phyloP scores from a whole-genome alignment of 2,329 filamentous ascomycete species.

The Xenoacremonium recifei region DNA sequence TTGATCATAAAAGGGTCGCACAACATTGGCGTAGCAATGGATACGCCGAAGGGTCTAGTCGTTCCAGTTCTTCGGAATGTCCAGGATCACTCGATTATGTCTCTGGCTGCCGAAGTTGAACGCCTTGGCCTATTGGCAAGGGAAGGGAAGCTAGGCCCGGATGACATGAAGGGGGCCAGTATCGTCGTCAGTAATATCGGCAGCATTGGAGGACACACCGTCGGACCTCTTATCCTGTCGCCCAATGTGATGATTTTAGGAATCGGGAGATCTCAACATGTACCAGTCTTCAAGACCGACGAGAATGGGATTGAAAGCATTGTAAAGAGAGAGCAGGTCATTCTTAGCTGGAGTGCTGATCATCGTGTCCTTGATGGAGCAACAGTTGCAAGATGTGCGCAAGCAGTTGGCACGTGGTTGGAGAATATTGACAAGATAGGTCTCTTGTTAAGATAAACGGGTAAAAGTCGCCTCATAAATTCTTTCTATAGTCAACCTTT shows the following conservation, averaged over 20 bases:
- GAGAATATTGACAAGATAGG: no score
- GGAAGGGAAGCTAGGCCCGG: constrained; percentile 1
- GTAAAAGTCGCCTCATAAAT: no score
- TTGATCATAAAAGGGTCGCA: constrained; percentile 3
- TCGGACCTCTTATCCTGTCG: constrained; percentile 3
- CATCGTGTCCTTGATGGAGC: constrained; percentile 5
- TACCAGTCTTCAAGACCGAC: constrained; percentile 1
- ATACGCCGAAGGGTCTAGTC: constrained; percentile 8
- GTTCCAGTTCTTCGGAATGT: constrained; percentile 9
- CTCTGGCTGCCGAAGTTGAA: constrained; percentile 2
- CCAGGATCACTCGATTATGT: constrained; percentile 5
- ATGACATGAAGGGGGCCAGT: constrained; percentile 5
- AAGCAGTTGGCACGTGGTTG: constrained; percentile 5
- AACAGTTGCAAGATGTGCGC: constrained; percentile 6
- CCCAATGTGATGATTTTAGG: constrained; percentile 3
- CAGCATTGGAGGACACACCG: constrained; percentile 4
- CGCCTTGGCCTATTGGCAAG: constrained; percentile 1
- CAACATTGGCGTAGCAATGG: constrained; percentile 10
- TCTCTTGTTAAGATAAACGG: no score
- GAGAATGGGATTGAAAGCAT: background rate
- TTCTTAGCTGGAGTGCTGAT: constrained; percentile 6
- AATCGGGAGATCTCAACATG: background rate
- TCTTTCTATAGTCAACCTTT: no score
- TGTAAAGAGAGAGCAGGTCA: background rate
- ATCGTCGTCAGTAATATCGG: constrained; percentile 7